Percentiles rank a stretch among this genome's conserved stretches.
Evolutionary conservation across 2,329 filamentous ascomycete species (phyloP).

Genomic region (Zarea fungicola): DNA sequence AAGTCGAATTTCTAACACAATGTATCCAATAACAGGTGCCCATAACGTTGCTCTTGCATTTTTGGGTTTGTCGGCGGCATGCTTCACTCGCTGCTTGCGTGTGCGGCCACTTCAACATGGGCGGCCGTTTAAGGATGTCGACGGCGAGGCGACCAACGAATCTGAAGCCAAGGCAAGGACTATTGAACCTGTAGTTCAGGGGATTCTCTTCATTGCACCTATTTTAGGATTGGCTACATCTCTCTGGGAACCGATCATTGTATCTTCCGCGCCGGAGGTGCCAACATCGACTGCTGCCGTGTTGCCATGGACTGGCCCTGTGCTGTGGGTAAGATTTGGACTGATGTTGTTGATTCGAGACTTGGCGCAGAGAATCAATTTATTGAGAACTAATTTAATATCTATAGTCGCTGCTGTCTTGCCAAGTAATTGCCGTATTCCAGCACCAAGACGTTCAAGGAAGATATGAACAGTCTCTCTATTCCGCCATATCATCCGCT

Average conservation of each 20-base stretch:
- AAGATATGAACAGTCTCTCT: neutral
- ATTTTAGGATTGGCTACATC: neutral
- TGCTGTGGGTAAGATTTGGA: neutral
- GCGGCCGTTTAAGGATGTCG: neutral
- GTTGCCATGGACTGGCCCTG: neutral
- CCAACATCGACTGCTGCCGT: neutral
- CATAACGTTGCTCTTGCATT: too few relatives aligned
- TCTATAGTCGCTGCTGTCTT: neutral
- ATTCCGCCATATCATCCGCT: neutral
- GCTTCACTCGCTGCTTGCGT: neutral
- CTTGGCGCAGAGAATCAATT: too few relatives aligned
- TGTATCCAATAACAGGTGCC: too few relatives aligned
- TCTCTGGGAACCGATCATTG: neutral
- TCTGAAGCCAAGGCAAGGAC: neutral
- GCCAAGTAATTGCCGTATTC: neutral
- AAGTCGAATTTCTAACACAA: too few relatives aligned
- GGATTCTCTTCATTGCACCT: neutral
- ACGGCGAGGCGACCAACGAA: slow-evolving; percentile 3
- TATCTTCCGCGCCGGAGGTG: neutral
- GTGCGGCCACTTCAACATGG: neutral
- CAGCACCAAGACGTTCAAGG: neutral
- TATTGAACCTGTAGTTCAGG: neutral
- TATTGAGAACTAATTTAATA: neutral
- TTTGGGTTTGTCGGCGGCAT: neutral
- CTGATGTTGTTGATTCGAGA: too few relatives aligned